Base-by-base conservation (phyloP, 345 rosid genomes). In the Citrus hindsii region DNA sequence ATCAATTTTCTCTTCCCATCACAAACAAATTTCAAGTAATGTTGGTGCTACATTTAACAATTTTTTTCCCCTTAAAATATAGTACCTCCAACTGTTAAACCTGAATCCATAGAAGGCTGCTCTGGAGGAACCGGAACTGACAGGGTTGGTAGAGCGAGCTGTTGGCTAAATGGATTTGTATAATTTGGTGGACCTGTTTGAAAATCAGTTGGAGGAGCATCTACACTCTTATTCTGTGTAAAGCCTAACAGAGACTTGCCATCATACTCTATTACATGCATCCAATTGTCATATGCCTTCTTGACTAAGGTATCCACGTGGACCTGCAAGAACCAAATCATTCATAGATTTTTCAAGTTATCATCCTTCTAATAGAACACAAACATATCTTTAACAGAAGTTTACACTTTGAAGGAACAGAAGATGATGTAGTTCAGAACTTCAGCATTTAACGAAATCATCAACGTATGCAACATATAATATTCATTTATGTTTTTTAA, bases 221-320 rank as follows among this genome's bases (percentile, higher is more conserved):
- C 88, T 25, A 76, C 4, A 67, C 69, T 85, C 76, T 82, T 86
- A 61, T 76, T 82, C 85, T 92, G 89, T 78, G 86, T 83, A 77
- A 84, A 83, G 82, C 80, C 84, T 79, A 88, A 67, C 48, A 90
- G 87, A 70, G 98, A 92, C 79, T 92, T 92, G 73, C 92, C 92
- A 76, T 96, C 98, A 85, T 93, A 92, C 83, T 94, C 98, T 60
- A 92, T 76, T 6, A 94, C 98, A 68, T 89, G 93, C 83, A 83
- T 88, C 99, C 99, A 96, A 62, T 94, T 94, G n/a, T 94, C 99
- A 84, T 96, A 96, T 3, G 99, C 98, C 86, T 94, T 92, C 86
- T 87, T 96, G 86, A 96, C 98, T 82, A 90, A 84, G 32, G 90
- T 82, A 82, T 96, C 99, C 16, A 94, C 97, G 73, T 88, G 82